phyloP scores from a whole-genome alignment of 805 yeast species.

The Clavispora vitiphila region DNA sequence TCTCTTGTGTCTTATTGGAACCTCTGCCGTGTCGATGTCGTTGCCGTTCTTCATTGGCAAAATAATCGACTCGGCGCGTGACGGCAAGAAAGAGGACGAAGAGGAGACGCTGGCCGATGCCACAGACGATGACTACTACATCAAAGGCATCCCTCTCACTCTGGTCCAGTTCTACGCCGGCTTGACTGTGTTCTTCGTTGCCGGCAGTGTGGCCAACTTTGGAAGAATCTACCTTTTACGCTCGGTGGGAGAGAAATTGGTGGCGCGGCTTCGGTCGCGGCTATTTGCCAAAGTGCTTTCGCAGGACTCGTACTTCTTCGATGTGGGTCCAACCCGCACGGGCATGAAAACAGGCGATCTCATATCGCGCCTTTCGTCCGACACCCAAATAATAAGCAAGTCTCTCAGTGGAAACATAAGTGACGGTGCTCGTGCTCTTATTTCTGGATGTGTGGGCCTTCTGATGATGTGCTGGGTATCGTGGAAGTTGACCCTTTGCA shows the following conservation, averaged over 20 bases:
- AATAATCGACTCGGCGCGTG: constrained; percentile 66
- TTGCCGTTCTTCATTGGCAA: constrained; percentile 84
- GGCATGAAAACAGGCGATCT: constrained; percentile 81
- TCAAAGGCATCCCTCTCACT: constrained; percentile 50
- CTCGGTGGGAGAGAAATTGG: constrained; percentile 79
- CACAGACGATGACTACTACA: constrained; percentile 5
- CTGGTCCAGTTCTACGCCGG: constrained; percentile 59
- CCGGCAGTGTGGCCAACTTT: constrained; percentile 76
- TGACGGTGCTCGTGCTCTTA: constrained; percentile 82
- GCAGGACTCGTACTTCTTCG: constrained; percentile 88
- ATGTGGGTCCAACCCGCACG: constrained; percentile 51
- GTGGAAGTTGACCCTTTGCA: constrained; percentile 73
- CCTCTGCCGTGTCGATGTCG: constrained; percentile 77
- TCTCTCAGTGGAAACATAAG: constrained; percentile 84
- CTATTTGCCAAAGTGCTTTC: constrained; percentile 71
- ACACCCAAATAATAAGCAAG: constrained; percentile 81
- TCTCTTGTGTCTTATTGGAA: constrained; percentile 53
- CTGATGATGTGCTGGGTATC: constrained; percentile 90
- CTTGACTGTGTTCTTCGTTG: constrained; percentile 55
- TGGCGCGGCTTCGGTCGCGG: constrained; percentile 75
- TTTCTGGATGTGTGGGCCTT: constrained; percentile 81
- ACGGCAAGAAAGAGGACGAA: constrained; percentile 15
- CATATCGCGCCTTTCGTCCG: constrained; percentile 82
- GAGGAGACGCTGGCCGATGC: constrained; percentile 15
- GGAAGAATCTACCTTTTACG: constrained; percentile 75